Evolutionary conservation across 257 asterid species (phyloP).

Genomic region (Asclepias syriaca): DNA sequence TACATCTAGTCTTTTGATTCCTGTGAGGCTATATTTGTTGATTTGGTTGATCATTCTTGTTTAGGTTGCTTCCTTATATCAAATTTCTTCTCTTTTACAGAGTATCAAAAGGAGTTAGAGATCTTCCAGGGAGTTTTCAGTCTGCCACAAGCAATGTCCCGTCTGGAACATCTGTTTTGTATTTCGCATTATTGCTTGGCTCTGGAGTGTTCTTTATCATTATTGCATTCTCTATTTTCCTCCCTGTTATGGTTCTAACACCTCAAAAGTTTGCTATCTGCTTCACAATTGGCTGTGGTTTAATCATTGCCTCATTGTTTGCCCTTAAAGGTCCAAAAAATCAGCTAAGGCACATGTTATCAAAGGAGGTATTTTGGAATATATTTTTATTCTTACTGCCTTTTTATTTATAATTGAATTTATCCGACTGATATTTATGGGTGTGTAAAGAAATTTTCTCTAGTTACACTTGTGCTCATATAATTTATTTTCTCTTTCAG

Average conservation of each 20-base stretch:
- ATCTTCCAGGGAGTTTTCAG: slow-evolving; percentile 67
- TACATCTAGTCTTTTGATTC: neutral
- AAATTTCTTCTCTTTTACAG: slow-evolving; percentile 21
- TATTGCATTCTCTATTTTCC: slow-evolving; percentile 75
- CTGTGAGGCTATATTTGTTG: neutral
- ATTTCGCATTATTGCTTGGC: slow-evolving; percentile 66
- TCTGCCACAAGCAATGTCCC: slow-evolving; percentile 69
- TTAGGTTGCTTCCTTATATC: neutral
- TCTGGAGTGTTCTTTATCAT: slow-evolving; percentile 76
- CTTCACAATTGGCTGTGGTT: slow-evolving; percentile 83
- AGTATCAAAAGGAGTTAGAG: slow-evolving; percentile 69
- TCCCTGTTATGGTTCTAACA: slow-evolving; percentile 82
- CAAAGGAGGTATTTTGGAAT: slow-evolving; percentile 60
- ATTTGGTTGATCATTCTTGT: neutral
- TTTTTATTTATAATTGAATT: neutral
- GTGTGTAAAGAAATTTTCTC: neutral
- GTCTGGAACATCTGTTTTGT: slow-evolving; percentile 66
- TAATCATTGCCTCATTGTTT: slow-evolving; percentile 72
- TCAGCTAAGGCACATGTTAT: slow-evolving; percentile 76
- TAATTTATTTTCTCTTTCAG: slow-evolving; percentile 33
- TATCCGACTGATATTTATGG: neutral
- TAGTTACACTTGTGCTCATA: neutral
- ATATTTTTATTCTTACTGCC: neutral
- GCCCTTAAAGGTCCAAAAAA: slow-evolving; percentile 79
- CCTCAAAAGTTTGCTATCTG: slow-evolving; percentile 92